phyloP scores from a whole-genome alignment of 1,284 basidiomycete species.

The Austroboletus novae-zelandiae region DNA sequence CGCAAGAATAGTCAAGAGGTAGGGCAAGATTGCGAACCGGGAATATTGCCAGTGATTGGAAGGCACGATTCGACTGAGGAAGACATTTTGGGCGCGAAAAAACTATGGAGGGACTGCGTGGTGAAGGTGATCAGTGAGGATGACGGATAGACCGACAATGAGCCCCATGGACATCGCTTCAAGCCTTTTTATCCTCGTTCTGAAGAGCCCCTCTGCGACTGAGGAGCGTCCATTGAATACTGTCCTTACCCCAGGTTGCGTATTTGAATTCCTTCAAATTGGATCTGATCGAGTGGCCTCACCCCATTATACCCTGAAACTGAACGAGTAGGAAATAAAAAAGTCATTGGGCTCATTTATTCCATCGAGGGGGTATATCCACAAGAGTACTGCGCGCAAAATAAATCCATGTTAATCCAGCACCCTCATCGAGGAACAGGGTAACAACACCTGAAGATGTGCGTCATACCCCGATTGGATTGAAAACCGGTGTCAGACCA shows the following conservation, averaged over 20 bases:
- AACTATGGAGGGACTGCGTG: constrained; percentile 4
- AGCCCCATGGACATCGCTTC: too few species aligned
- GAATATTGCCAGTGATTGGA: not conserved
- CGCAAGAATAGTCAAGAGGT: too few species aligned
- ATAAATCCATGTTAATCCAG: constrained; percentile 2
- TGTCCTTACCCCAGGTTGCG: not conserved
- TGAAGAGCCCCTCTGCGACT: constrained; percentile 16
- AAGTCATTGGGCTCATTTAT: not conserved
- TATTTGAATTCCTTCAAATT: constrained; percentile 3
- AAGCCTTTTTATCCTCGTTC: constrained; percentile 13
- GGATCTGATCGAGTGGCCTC: constrained; percentile 16
- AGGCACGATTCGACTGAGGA: not conserved
- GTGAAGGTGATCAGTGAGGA: not conserved
- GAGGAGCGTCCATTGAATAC: constrained; percentile 7
- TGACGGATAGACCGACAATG: not conserved
- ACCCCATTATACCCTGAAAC: not conserved
- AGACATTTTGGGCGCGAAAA: constrained; percentile 13
- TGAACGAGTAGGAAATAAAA: not conserved
- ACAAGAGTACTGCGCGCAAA: constrained; percentile 5
- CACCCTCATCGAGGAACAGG: not conserved
- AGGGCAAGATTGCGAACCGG: constrained; percentile 7
- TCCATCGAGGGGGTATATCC: constrained; percentile 11
- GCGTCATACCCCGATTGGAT: not conserved
- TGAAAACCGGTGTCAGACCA: not conserved
- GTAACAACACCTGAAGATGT: not conserved